These are phyloP conservation scores for Leishmania major DNA, from an alignment of 208 protist genomes.

Conservation along the genomic window DNA sequence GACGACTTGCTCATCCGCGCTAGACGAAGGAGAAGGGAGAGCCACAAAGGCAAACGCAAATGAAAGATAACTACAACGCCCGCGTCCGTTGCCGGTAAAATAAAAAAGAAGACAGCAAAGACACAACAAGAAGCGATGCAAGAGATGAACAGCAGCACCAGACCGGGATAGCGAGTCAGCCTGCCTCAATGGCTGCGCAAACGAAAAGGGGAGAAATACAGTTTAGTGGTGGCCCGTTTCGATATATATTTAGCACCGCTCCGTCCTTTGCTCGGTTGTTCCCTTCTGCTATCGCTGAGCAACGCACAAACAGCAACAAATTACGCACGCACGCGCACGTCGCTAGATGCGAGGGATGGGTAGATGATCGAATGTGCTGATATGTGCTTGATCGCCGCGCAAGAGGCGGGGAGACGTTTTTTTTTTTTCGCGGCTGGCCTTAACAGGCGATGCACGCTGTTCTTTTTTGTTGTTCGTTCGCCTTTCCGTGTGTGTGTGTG, in stretches of 20 bases:
- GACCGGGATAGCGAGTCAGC: background rate
- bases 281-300: background rate
- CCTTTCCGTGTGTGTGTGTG: background rate
- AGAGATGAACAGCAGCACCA: slow-evolving; percentile 1
- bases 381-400: background rate
- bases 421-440: background rate
- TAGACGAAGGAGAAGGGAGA: background rate
- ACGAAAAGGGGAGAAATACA: too few relatives aligned
- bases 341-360: background rate
- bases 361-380: background rate
- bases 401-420: background rate
- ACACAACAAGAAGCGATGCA: background rate
- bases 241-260: too few relatives aligned
- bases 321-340: background rate
- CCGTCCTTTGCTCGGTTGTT: background rate
- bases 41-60: background rate
- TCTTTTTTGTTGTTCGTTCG: background rate
- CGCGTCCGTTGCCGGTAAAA: background rate
- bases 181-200: background rate
- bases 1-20: slow-evolving; percentile 3
- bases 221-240: background rate
- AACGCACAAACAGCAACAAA: background rate
- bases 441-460: background rate
- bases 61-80: background rate
- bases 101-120: background rate